phyloP scores from a whole-genome alignment of 2,329 filamentous ascomycete genomes.

The Incumbomyces delicatus region DNA sequence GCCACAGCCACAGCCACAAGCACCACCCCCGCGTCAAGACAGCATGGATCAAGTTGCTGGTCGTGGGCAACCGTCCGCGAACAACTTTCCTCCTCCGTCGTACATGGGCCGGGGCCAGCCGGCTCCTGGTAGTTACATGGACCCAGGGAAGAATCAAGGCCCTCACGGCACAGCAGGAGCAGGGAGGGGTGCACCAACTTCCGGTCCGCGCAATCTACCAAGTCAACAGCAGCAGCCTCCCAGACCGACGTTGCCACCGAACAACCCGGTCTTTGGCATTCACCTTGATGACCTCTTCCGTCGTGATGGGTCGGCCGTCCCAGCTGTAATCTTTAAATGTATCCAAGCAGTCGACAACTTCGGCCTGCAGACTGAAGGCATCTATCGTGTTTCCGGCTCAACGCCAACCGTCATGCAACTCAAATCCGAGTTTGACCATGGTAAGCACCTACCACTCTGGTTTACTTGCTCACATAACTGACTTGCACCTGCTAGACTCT shows the following conservation, averaged over 20 bases:
- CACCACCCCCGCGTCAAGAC: too few relatives aligned
- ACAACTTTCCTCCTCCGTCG: background rate
- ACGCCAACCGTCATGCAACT: slow-evolving; percentile 74
- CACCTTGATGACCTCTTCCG: slow-evolving; percentile 69
- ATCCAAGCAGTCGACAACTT: slow-evolving; percentile 91
- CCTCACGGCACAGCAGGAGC: background rate
- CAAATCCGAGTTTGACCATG: slow-evolving; percentile 78
- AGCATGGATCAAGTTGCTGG: background rate
- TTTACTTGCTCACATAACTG: too few relatives aligned
- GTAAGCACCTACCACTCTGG: slow-evolving; percentile 39
- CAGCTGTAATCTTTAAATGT: slow-evolving; percentile 90
- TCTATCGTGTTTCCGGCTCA: slow-evolving; percentile 86
- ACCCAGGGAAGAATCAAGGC: background rate
- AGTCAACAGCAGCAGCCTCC: background rate
- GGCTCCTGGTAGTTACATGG: slow-evolving; percentile 2
- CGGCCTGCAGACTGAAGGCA: slow-evolving; percentile 85
- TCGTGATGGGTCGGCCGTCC: slow-evolving; percentile 78
- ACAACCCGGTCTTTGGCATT: slow-evolving; percentile 77
- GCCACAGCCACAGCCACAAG: background rate
- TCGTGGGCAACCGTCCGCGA: background rate
- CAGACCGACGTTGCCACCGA: slow-evolving; percentile 37
- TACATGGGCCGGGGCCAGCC: background rate
- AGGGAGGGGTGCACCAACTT: background rate
- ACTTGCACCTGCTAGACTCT: slow-evolving; percentile 45
- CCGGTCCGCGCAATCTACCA: background rate